Base-by-base conservation (phyloP, 805 yeast genomes). In the Dipodascopsis tothii region DNA sequence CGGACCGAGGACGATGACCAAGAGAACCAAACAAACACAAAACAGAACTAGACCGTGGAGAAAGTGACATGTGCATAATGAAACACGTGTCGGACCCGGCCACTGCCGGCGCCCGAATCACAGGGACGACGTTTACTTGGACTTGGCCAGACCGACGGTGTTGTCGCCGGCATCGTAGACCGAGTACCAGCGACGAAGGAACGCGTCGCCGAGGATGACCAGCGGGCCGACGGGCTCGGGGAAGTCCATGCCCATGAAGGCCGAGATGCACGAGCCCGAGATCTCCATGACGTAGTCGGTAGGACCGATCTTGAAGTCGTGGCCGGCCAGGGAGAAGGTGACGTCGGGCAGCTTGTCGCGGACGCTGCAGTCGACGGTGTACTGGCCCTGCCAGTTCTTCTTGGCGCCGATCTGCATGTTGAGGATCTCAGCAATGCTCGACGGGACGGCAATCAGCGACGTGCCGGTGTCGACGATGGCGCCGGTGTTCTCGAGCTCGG, bases 391-490 rank as follows among this genome's bases (percentile, higher is more conserved):
- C 97, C 97, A 92, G 40, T 88, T 79, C 72, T 90, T 92, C 68
- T 79, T 83, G 44, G 98, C 98, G 59, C 98, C 98, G 63, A 92
- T 92, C 74, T 87, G 86, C 44, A 95, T 73, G 66, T 92, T 92
- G 63, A 92, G 71, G 58, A 92, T 84, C 71, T 92, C 98, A 39
- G 98, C 97, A 61, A 92, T 72, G 40, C 92, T 90, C 21, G 95
- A 81, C 56, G 98, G 98, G 62, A 92, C 74, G 39, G 95, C 87
- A 66, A 92, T 83, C 66, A 92, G 75, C 30, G 97, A 90, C 53
- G 98, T 92, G 69, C 98, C 98, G 46, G 98, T 92, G 67, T 92
- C 98, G 62, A 92, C 87, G 50, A 95, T 96, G 59, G 96, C 98
- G 65, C 98, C 98, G 50, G 87, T 80, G 60, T 70, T 71, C 56